Evolutionary conservation across 129 eudicot species (phyloP).

Genomic region (Gnaphalium uliginosum): DNA sequence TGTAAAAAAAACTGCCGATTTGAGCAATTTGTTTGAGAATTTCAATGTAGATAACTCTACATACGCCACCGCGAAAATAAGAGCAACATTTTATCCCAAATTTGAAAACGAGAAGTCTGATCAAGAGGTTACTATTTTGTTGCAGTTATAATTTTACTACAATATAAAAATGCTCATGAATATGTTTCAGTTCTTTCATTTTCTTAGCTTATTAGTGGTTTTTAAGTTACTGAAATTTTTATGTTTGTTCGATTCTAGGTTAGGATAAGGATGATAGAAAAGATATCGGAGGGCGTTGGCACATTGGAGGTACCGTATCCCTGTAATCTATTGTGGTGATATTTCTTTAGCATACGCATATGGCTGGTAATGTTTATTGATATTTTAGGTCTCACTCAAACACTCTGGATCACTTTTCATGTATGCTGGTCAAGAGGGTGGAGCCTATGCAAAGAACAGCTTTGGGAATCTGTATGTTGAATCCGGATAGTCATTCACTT

Average conservation of each 20-base stretch:
- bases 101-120: constrained; percentile 98
- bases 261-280: constrained; percentile 80
- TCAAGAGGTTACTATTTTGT: constrained; percentile 67
- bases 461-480: constrained; percentile 82
- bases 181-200: neutral
- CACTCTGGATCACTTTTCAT: constrained; percentile 99
- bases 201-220: constrained; percentile 11
- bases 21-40: constrained; percentile 59
- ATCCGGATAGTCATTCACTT: constrained; percentile 15
- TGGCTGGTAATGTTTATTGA: constrained; percentile 1
- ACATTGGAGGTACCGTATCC: constrained; percentile 72
- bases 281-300: constrained; percentile 86
- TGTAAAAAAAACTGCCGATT: constrained; percentile 35
- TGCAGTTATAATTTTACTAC: neutral
- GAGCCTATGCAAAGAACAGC: constrained; percentile 98
- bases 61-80: constrained; percentile 65
- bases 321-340: neutral
- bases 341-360: constrained; percentile 6
- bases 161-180: neutral
- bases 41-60: constrained; percentile 79
- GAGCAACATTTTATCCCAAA: constrained; percentile 95
- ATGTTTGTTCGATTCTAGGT: constrained; percentile 44
- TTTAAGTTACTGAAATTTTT: constrained; percentile 15
- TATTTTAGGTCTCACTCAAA: constrained; percentile 82
- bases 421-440: constrained; percentile 99